A percentile compares a stretch with the other conserved stretches of the same genome.
Evolutionary conservation across 352 stramenopile species (phyloP).

Genomic region (Pythium pyrilobum): DNA sequence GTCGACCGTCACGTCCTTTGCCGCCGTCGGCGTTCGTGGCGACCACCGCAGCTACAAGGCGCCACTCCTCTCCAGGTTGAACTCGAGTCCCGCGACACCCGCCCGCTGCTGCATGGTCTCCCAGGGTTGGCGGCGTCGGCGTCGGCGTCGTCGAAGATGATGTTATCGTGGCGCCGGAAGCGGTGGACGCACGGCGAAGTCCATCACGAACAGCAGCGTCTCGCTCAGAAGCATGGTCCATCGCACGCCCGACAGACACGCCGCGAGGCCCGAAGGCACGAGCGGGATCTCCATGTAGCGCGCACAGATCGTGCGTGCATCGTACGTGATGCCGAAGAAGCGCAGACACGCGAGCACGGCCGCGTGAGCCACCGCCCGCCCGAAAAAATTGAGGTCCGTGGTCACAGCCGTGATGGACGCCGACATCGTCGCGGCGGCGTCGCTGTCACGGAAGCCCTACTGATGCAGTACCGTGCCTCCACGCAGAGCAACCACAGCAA

Average conservation of each 20-base stretch:
- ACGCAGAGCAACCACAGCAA: slow-evolving; percentile 35
- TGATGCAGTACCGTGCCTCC: slow-evolving; percentile 29
- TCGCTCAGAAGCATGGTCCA: slow-evolving; percentile 42
- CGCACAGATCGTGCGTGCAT: slow-evolving; percentile 27
- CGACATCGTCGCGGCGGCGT: background rate
- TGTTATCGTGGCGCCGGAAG: slow-evolving; percentile 43
- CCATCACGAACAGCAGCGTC: slow-evolving; percentile 38
- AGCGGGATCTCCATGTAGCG: slow-evolving; percentile 38
- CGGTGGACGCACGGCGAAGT: slow-evolving; percentile 40
- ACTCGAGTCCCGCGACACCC: slow-evolving; percentile 22
- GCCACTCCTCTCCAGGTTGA: slow-evolving; percentile 40
- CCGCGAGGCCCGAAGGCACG: slow-evolving; percentile 34
- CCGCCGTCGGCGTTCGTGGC: too few relatives aligned
- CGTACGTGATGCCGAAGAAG: slow-evolving; percentile 33
- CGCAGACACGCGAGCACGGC: slow-evolving; percentile 31
- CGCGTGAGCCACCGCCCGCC: slow-evolving; percentile 32
- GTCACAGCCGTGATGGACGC: slow-evolving; percentile 30
- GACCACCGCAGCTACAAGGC: slow-evolving; percentile 20
- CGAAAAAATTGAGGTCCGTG: slow-evolving; percentile 50
- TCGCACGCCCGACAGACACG: slow-evolving; percentile 35
- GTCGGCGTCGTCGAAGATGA: slow-evolving; percentile 38
- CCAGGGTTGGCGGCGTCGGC: slow-evolving; percentile 27
- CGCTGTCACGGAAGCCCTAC: slow-evolving; percentile 1
- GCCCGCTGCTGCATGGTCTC: slow-evolving; percentile 28
- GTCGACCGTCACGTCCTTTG: background rate